Evolutionary conservation across 768 basidiomycete genomes (phyloP).

Genomic region (Antrodiella citrinella): DNA sequence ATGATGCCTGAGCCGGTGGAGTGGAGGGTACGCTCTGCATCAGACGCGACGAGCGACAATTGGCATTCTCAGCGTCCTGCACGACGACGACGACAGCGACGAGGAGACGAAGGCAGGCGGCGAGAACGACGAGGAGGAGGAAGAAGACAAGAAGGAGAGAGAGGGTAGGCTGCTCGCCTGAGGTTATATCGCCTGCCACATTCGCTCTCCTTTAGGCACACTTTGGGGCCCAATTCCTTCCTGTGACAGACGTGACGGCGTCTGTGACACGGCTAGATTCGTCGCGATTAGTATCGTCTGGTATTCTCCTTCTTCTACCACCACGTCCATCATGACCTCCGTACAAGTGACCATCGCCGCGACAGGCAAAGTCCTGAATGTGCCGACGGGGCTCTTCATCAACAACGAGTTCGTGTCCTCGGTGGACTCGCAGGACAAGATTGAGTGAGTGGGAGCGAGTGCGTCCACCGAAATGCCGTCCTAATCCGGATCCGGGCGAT

Average conservation of each 20-base stretch:
- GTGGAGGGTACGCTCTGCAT: not conserved
- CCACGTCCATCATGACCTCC: slow-evolving; percentile 9
- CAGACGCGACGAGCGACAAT: not conserved
- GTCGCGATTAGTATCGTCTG: too few species aligned
- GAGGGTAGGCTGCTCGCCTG: not conserved
- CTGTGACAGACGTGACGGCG: not conserved
- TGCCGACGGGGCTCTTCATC: slow-evolving; percentile 86
- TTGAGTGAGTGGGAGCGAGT: slow-evolving; percentile 40
- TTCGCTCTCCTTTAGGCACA: not conserved
- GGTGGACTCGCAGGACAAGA: slow-evolving; percentile 53
- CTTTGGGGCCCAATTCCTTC: not conserved
- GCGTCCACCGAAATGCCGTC: slow-evolving; percentile 11
- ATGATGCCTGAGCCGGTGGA: not conserved
- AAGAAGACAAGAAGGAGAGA: not conserved
- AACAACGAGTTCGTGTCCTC: slow-evolving; percentile 85
- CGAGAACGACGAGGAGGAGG: not conserved
- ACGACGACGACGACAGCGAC: too few species aligned
- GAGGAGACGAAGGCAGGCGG: not conserved
- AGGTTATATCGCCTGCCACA: not conserved
- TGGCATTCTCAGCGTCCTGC: not conserved
- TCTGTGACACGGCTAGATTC: too few species aligned
- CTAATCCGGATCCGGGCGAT: not conserved
- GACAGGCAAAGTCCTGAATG: slow-evolving; percentile 33
- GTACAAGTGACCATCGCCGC: slow-evolving; percentile 19
- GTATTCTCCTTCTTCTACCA: not conserved